Evolutionary conservation across 1,284 basidiomycete species (phyloP).

Genomic region (Amylostereum areolatum): DNA sequence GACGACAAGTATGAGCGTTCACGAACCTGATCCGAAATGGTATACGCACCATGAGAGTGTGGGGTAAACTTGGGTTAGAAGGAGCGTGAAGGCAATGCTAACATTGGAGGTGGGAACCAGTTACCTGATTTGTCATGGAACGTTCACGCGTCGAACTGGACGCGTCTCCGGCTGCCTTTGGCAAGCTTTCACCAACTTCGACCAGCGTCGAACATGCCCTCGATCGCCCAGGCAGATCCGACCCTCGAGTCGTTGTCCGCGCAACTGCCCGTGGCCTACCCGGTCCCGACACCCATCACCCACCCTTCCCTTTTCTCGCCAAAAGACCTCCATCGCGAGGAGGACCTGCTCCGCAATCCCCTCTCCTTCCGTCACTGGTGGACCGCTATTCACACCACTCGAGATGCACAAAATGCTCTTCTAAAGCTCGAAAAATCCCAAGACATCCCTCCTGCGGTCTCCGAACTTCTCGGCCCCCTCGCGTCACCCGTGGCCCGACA

Average conservation of each 20-base stretch:
- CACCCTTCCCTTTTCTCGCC: conserved; percentile 73
- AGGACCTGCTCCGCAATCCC: conserved; percentile 93
- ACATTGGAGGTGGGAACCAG: too few species aligned
- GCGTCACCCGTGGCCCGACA: conserved; percentile 67
- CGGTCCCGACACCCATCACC: conserved; percentile 76
- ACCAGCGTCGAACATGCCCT: conserved; percentile 39
- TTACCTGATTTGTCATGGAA: too few species aligned
- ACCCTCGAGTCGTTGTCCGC: conserved; percentile 49
- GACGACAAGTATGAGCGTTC: too few species aligned
- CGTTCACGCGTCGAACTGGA: too few species aligned
- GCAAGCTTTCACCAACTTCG: too few species aligned
- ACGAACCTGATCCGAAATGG: too few species aligned
- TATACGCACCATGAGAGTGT: too few species aligned
- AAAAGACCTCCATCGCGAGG: conserved; percentile 83
- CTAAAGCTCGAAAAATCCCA: conserved; percentile 50
- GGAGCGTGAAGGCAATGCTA: too few species aligned
- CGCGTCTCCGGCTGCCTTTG: too few species aligned
- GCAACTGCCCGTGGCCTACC: conserved; percentile 78
- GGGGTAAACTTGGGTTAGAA: too few species aligned
- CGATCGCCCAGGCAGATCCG: conserved; percentile 36
- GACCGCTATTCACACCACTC: conserved; percentile 76
- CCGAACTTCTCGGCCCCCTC: conserved; percentile 64
- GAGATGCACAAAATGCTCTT: conserved; percentile 55
- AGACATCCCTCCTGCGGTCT: conserved; percentile 41
- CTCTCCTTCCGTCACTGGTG: conserved; percentile 91